These are phyloP conservation scores for Rhynchosporium secalis DNA, from an alignment of 2,329 filamentous ascomycete genomes.

Conservation along the genomic window DNA sequence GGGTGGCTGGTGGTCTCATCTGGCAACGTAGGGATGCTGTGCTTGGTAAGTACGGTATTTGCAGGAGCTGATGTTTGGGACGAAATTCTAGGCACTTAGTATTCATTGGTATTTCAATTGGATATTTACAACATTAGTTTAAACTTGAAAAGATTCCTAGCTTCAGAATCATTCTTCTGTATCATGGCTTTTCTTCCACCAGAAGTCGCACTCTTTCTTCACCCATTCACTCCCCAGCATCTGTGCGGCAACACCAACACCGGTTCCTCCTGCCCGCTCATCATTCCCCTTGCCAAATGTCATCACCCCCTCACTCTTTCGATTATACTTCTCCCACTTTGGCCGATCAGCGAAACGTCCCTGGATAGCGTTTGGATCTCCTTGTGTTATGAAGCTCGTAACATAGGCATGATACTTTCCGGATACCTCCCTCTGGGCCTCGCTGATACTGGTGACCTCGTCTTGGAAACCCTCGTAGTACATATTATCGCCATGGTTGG, in stretches of 20 bases:
- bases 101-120: background rate
- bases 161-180: constrained; percentile 18
- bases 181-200: constrained; percentile 40
- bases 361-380: constrained; percentile 32
- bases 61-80: constrained; percentile 63
- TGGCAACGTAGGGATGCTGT: constrained; percentile 56
- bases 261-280: constrained; percentile 47
- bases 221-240: constrained; percentile 46
- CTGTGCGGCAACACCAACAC: constrained; percentile 43
- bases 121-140: background rate
- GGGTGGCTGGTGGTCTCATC: constrained; percentile 58
- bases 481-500: constrained; percentile 48
- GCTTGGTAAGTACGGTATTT: constrained; percentile 62
- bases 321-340: constrained; percentile 40
- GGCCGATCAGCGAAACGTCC: constrained; percentile 36
- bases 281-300: constrained; percentile 50
- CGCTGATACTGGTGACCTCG: constrained; percentile 22
- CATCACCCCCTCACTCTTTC: constrained; percentile 43
- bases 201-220: constrained; percentile 48
- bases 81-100: constrained; percentile 8
- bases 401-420: constrained; percentile 31
- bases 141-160: background rate
- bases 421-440: constrained; percentile 27
- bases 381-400: constrained; percentile 31
- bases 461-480: constrained; percentile 47